Evolutionary conservation across 1,284 basidiomycete species (phyloP).

Genomic region (Phellinidium pouzarii): DNA sequence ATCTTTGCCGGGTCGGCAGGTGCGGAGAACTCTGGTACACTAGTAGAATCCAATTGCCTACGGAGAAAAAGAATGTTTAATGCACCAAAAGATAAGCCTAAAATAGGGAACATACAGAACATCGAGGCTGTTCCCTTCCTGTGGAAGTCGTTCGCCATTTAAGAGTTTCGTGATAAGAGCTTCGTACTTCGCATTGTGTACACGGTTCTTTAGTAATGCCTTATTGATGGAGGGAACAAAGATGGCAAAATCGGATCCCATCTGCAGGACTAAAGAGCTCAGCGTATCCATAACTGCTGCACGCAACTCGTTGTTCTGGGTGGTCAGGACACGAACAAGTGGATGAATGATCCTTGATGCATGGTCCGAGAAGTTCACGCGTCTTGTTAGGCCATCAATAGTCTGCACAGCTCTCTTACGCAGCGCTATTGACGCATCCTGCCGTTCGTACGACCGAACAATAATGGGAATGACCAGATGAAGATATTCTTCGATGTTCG

Average conservation of each 20-base stretch:
- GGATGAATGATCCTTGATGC: constrained; percentile 97
- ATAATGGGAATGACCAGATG: constrained; percentile 96
- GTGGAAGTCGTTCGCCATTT: constrained; percentile 87
- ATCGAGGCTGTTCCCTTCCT: constrained; percentile 58
- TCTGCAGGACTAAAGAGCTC: constrained; percentile 86
- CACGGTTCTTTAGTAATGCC: constrained; percentile 74
- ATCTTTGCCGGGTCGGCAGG: constrained; percentile 84
- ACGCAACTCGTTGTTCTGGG: constrained; percentile 74
- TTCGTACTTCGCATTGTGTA: constrained; percentile 86
- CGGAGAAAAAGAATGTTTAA: background rate
- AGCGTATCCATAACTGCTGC: constrained; percentile 90
- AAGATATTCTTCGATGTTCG: constrained; percentile 96
- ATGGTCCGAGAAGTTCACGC: constrained; percentile 99
- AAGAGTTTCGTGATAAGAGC: constrained; percentile 83
- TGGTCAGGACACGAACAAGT: constrained; percentile 80
- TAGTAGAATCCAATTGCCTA: constrained; percentile 52
- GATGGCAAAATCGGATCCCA: constrained; percentile 95
- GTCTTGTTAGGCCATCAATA: constrained; percentile 84
- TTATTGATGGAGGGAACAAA: constrained; percentile 98
- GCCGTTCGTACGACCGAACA: constrained; percentile 85
- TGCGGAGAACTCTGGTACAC: constrained; percentile 63
- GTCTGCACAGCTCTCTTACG: constrained; percentile 89
- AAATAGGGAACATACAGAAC: constrained; percentile 38
- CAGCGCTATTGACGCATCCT: constrained; percentile 68
- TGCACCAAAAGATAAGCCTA: constrained; percentile 13